Evolutionary conservation across 2,329 filamentous ascomycete species (phyloP), one percentile per base, ranked within the genome.

Genomic region (Arthroderma sp.): DNA sequence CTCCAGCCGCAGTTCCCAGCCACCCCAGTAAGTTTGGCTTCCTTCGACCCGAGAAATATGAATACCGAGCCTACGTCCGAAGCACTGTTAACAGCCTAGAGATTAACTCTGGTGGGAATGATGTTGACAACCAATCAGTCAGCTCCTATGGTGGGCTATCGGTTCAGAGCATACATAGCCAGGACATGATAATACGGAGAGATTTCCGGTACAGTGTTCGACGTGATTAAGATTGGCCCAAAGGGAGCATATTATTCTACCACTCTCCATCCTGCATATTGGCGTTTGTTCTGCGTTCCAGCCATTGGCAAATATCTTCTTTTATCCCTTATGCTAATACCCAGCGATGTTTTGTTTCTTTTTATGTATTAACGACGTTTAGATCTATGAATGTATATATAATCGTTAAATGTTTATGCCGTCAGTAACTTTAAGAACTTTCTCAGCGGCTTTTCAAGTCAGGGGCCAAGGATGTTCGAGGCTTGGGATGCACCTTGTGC

Each of bases 21-120:
- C 15, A 31, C 15, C n/a, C 23, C 17, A 51, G 28, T 31, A 51
- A 33, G n/a, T 51, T n/a, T 33, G 23, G 44, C 44, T 51, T 51
- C 17, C 44, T 51, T 31, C 44, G 44, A 51, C 44, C 44, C 5
- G 44, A 51, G 44, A 15, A 31, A n/a, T 51, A 51, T 33, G 44
- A 51, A 33, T 51, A 51, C 17, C 44, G 44, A 51, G 44, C 44
- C 28, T 51, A 51, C 44, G 28, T 51, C 17, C 23, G 44, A 51
- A 51, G 44, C n/a, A 15, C 23, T 33, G 25, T 31, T 33, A 51
- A 51, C 28, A 51, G 44, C 28, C 44, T 51, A n/a, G 44, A 51
- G 44, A 33, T 51, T 17, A 51, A 31, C 44, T 33, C 23, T 9
- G 28, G 23, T 9, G 23, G 33, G 7, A 25, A 25, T 51, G 44